Conservation (phyloP, 306 rosid genomes). For the Vicia sativa region DNA sequence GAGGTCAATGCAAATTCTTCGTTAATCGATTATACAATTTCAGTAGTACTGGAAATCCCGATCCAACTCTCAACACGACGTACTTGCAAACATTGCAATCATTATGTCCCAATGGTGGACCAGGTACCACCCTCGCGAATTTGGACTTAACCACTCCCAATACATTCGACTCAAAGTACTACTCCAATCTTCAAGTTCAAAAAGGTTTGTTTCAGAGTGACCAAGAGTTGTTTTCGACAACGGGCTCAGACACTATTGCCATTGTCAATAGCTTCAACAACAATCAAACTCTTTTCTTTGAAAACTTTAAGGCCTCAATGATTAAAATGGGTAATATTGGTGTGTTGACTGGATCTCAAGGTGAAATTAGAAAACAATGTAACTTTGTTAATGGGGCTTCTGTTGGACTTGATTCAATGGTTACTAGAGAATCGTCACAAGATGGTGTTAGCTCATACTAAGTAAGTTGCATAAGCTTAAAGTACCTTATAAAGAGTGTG, state of each 20-base stretch:
- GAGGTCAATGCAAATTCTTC: slow-evolving; percentile 38
- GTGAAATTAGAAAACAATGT: slow-evolving; percentile 45
- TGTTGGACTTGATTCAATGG: background rate
- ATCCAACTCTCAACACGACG: slow-evolving; percentile 45
- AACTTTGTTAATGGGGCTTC: slow-evolving; percentile 42
- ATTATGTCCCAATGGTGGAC: slow-evolving; percentile 46
- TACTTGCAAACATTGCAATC: slow-evolving; percentile 12
- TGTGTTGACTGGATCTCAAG: slow-evolving; percentile 44
- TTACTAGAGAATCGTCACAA: slow-evolving; percentile 1
- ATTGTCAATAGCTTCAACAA: slow-evolving; percentile 36
- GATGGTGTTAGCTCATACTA: slow-evolving; percentile 37
- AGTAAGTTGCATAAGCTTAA: background rate
- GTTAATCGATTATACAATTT: slow-evolving; percentile 39
- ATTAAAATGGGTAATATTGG: slow-evolving; percentile 47
- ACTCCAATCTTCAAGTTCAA: slow-evolving; percentile 36
- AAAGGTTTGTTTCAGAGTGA: slow-evolving; percentile 49
- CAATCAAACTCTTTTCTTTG: slow-evolving; percentile 41
- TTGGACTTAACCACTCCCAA: slow-evolving; percentile 49
- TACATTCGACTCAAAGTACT: slow-evolving; percentile 42
- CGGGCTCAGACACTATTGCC: slow-evolving; percentile 33
- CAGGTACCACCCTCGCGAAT: slow-evolving; percentile 38
- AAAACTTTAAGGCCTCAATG: slow-evolving; percentile 42
- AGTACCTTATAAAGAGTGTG: slow-evolving; percentile 5
- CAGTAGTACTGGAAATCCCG: slow-evolving; percentile 30
- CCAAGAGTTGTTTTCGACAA: slow-evolving; percentile 38